Evolutionary conservation across 495 filamentous ascomycete species (phyloP).

Genomic region (Aspergillus bridgeri): DNA sequence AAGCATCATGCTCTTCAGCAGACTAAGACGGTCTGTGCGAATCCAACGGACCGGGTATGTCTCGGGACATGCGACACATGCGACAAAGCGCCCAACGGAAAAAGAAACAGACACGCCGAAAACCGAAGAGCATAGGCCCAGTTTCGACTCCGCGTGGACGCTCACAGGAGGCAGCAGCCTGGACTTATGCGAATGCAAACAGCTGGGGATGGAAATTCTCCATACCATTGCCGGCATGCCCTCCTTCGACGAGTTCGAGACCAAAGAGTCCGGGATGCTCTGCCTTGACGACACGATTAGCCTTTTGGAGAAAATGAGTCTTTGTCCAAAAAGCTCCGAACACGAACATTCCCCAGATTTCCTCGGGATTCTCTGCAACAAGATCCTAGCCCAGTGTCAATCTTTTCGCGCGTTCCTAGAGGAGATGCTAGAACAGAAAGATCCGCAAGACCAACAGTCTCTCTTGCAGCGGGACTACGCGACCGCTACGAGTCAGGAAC

Average conservation of each 20-base stretch:
- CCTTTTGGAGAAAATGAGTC: conserved; percentile 7
- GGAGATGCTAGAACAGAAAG: not conserved
- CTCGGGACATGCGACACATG: too few species aligned
- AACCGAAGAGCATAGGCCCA: not conserved
- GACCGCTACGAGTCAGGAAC: not conserved
- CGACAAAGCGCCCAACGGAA: too few species aligned
- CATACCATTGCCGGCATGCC: not conserved
- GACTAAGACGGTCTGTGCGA: not conserved
- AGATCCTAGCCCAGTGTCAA: not conserved
- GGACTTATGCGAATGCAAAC: not conserved
- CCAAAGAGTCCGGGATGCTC: not conserved
- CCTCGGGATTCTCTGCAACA: conserved; percentile 1
- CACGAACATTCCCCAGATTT: not conserved
- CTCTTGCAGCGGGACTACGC: not conserved
- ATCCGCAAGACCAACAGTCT: not conserved
- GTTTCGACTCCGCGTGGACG: not conserved
- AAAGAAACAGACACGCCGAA: not conserved
- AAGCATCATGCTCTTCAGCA: not conserved
- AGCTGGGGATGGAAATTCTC: not conserved
- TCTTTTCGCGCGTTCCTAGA: not conserved
- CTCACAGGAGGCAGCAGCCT: not conserved
- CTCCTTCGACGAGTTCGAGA: not conserved
- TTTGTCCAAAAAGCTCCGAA: conserved; percentile 1
- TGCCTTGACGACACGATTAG: not conserved
- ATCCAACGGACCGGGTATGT: not conserved